These are phyloP conservation scores for Mucor sp. DNA, from an alignment of 371 early-diverging fungal species.

Conservation along the genomic window DNA sequence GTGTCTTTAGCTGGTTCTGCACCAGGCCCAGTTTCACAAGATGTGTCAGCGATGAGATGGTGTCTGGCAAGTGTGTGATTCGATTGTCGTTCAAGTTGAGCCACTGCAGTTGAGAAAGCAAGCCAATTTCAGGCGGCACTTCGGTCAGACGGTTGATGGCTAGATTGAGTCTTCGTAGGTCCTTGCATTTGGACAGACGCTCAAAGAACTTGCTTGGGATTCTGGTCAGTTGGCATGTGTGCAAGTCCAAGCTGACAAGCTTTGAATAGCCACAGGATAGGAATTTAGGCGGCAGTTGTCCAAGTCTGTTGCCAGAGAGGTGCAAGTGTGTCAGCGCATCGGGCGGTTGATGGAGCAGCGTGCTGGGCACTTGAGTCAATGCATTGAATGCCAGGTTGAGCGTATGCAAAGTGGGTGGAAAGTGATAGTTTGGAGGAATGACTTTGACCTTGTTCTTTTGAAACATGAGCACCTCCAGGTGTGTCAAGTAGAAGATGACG, in stretches of 20 bases:
- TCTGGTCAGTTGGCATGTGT: conserved; percentile 55
- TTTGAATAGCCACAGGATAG: conserved; percentile 49
- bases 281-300: conserved; percentile 40
- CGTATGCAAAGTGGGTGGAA: conserved; percentile 38
- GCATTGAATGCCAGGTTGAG: conserved; percentile 52
- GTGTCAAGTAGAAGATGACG: conserved; percentile 37
- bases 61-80: conserved; percentile 51
- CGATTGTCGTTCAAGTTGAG: conserved; percentile 75
- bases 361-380: conserved; percentile 48
- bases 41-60: conserved; percentile 52
- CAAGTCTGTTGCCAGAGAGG: conserved; percentile 59
- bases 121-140: conserved; percentile 61
- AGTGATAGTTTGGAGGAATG: conserved; percentile 28
- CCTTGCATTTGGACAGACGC: conserved; percentile 36
- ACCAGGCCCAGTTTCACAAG: conserved; percentile 75
- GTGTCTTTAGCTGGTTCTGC: conserved; percentile 55
- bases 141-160: conserved; percentile 61
- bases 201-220: conserved; percentile 29
- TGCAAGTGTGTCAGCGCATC: conserved; percentile 54
- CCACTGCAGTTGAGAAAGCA: conserved; percentile 61
- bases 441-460: conserved; percentile 49
- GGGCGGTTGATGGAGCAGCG: conserved; percentile 46
- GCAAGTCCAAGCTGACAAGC: conserved; percentile 65
- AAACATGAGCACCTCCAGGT: conserved; percentile 41
- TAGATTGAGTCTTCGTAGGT: conserved; percentile 61